Percentiles rank a stretch among this genome's conserved stretches.
These are phyloP conservation scores for Sphagnurus paluster DNA, from an alignment of 1,284 basidiomycete genomes.

Conservation along the genomic window DNA sequence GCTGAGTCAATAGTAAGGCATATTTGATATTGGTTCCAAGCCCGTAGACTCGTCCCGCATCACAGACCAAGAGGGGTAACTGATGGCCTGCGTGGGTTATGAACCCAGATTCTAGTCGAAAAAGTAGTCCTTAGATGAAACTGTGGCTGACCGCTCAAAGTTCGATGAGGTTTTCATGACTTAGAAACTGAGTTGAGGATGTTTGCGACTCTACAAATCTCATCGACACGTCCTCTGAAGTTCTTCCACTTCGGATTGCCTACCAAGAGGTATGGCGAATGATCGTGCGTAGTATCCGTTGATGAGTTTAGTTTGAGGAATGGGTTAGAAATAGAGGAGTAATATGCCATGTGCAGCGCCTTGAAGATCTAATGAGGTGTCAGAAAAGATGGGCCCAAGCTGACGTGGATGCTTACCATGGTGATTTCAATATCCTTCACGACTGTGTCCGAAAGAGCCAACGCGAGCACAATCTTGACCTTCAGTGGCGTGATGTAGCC, in stretches of 20 bases:
- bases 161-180: constrained; percentile 11
- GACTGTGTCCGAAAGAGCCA: constrained; percentile 75
- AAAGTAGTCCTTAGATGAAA: too few species aligned
- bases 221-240: constrained; percentile 69
- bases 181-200: constrained; percentile 23
- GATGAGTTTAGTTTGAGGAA: constrained; percentile 64
- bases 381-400: constrained; percentile 2
- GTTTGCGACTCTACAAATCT: constrained; percentile 58
- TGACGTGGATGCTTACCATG: constrained; percentile 43
- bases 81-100: constrained; percentile 16
- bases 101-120: too few species aligned
- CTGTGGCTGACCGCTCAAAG: too few species aligned
- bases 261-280: constrained; percentile 52
- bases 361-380: constrained; percentile 64
- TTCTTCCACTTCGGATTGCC: constrained; percentile 69
- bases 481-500: constrained; percentile 82
- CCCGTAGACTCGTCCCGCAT: constrained; percentile 19
- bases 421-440: constrained; percentile 75
- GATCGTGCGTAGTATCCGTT: constrained; percentile 49
- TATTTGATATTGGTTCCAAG: constrained; percentile 55
- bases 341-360: constrained; percentile 80
- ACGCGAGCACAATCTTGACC: constrained; percentile 75
- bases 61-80: constrained; percentile 19
- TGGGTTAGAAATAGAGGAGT: constrained; percentile 74
- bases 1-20: constrained; percentile 81